Evolutionary conservation across 176 grass and related monocot species (phyloP).

Genomic region (Microstegium vimineum): DNA sequence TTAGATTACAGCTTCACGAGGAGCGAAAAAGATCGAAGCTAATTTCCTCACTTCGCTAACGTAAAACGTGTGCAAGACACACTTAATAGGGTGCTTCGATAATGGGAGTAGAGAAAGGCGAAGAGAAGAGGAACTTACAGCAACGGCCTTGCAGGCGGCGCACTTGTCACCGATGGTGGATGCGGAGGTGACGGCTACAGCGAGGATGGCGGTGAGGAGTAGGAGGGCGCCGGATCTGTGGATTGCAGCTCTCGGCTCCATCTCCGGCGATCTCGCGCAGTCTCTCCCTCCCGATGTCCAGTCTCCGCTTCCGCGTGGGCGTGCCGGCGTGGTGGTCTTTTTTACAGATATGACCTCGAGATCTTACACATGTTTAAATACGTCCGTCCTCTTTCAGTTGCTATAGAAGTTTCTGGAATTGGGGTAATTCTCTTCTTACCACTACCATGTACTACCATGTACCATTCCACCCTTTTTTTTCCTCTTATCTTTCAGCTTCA

Average conservation of each 20-base stretch:
- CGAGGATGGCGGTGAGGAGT: slow-evolving; percentile 7
- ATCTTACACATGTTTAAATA: slow-evolving; percentile 14
- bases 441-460: no score
- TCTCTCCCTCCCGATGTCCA: neutral
- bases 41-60: neutral
- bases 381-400: neutral
- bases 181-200: slow-evolving; percentile 2
- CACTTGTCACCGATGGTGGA: slow-evolving; percentile 77
- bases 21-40: neutral
- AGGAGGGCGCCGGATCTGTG: slow-evolving; percentile 32
- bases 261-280: slow-evolving; percentile 33
- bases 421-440: neutral
- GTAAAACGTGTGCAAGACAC: neutral
- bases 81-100: neutral
- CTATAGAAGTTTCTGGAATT: slow-evolving; percentile 25
- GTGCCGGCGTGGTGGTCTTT: slow-evolving; percentile 24
- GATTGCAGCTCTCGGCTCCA: slow-evolving; percentile 28
- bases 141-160: slow-evolving; percentile 84
- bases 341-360: slow-evolving; percentile 22
- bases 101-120: neutral
- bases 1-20: neutral
- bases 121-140: slow-evolving; percentile 29
- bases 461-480: no score
- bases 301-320: neutral
- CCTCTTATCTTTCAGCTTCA: no score